Evolutionary conservation across 768 basidiomycete species (phyloP).

Genomic region (Crepidotus variabilis): DNA sequence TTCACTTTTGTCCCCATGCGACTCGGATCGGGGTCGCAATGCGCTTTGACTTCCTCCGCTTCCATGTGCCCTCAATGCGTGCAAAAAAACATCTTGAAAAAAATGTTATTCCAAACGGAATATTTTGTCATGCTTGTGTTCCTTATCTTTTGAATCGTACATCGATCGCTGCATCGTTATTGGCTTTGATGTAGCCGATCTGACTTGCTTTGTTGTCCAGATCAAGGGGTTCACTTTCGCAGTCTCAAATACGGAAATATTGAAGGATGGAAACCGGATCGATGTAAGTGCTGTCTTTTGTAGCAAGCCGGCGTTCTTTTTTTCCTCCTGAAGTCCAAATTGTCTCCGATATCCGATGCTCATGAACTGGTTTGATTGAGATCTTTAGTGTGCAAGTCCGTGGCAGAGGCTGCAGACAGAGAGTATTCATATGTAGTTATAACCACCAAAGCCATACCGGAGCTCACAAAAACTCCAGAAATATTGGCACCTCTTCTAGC

Average conservation of each 20-base stretch:
- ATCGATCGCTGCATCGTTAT: background rate
- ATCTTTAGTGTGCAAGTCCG: conserved; percentile 50
- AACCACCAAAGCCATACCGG: conserved; percentile 70
- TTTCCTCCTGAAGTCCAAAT: background rate
- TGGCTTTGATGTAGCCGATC: background rate
- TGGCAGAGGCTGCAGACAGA: conserved; percentile 56
- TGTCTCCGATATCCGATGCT: background rate
- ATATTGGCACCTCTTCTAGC: conserved; percentile 56
- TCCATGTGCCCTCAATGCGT: too few species aligned
- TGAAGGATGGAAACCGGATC: conserved; percentile 58
- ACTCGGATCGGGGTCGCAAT: background rate
- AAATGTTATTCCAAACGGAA: background rate
- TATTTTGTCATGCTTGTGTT: background rate
- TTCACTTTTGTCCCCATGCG: background rate
- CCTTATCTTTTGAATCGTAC: background rate
- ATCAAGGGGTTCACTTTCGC: conserved; percentile 49
- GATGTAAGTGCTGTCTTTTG: conserved; percentile 39
- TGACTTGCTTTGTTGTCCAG: conserved; percentile 23
- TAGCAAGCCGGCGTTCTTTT: background rate
- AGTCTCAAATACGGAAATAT: conserved; percentile 59
- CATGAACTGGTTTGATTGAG: conserved; percentile 4
- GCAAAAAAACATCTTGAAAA: background rate
- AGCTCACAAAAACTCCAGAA: conserved; percentile 51
- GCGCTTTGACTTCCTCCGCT: background rate
- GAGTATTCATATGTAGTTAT: conserved; percentile 64